Evolutionary conservation across 345 rosid genomes (phyloP), one percentile per base, ranked within the genome.

Genomic region (Hibiscus tridactylites): DNA sequence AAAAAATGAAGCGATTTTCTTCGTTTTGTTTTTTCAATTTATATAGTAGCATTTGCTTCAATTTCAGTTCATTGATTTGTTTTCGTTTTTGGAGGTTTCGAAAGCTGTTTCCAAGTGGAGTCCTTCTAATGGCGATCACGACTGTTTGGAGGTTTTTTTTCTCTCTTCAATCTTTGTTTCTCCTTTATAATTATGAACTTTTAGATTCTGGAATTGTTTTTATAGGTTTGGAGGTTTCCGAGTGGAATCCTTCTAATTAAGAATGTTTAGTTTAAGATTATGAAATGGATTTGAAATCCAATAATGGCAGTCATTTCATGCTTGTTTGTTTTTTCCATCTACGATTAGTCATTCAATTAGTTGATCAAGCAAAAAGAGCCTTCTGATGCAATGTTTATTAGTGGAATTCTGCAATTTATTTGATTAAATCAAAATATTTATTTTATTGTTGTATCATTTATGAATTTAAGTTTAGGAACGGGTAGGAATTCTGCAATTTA

Each of bases 61-160:
- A 9, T 2, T 72, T 10, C n/a, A 31, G 17, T 11, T 69, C 19
- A 61, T 24, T 15, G 17, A 16, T 61, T 54, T 61, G 58, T 50
- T 65, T 62, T 6, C 53, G 66, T 33, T 69, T 42, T 75, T 57
- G 87, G 94, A 71, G 85, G 88, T 73, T 1, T 87, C 95, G 96
- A 76, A 85, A 19, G 96, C 95, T 13, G 83, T 75, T 76, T 76
- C 79, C 49, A 81, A 74, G 76, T 91, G 96, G 97, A 81, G 86
- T 82, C 95, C 96, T 6, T 77, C 69, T 72, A 79, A 77, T 24
- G 83, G 85, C 66, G 98, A 96, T 61, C 90, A 90, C 74, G 86
- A 91, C 65, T 90, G 90, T 73, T 83, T 93, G 66, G 86, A 88
- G 93, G 98, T 85, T n/a, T 79, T 33, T 29, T 33, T 33, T 33